Evolutionary conservation across 176 grass and related monocot genomes (phyloP).

Genomic region (maize (Zea mays)): Zm-B73-REFERENCE-NAM-5.0 NC_050100.1:27009501-27010000

Average conservation of each 20-base stretch:
- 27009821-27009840: too few relatives aligned
- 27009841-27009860: too few relatives aligned
- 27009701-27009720: conserved; percentile 33
- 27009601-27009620: conserved; percentile 97
- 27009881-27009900: too few relatives aligned
- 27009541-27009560: neutral
- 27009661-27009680: conserved; percentile 98
- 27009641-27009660: conserved; percentile 98
- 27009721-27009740: conserved; percentile 26
- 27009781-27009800: too few relatives aligned
- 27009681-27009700: conserved; percentile 74
- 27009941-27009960: conserved; percentile 94
- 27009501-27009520: conserved; percentile 1
- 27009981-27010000: conserved; percentile 81
- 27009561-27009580: neutral
- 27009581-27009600: conserved; percentile 39
- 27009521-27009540: conserved; percentile 8
- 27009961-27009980: conserved; percentile 98
- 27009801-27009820: too few relatives aligned
- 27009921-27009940: conserved; percentile 42
- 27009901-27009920: neutral
- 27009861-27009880: too few relatives aligned
- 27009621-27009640: conserved; percentile 94
- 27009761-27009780: too few relatives aligned
- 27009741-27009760: neutral